Evolutionary conservation across 805 yeast genomes (phyloP).

Genomic region (Barnettozyma populi): DNA sequence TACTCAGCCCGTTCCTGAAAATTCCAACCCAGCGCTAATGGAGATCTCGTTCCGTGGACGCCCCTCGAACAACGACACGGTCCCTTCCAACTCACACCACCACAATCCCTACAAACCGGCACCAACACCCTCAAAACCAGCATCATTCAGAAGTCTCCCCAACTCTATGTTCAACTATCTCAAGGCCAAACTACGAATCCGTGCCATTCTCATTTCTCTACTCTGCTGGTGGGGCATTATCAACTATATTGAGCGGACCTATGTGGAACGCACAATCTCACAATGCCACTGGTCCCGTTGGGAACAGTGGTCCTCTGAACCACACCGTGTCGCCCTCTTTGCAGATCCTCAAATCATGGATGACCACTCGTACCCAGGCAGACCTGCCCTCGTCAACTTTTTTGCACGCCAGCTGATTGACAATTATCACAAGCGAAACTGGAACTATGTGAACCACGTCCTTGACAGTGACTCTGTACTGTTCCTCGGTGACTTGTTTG

Average conservation of each 20-base stretch:
- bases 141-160: constrained; percentile 1
- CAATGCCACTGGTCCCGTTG: constrained; percentile 60
- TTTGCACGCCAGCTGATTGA: constrained; percentile 65
- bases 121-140: constrained; percentile 4
- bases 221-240: constrained; percentile 40
- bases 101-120: constrained; percentile 11
- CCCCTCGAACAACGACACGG: not conserved
- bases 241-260: constrained; percentile 49
- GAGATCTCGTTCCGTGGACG: constrained; percentile 3
- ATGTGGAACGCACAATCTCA: constrained; percentile 39
- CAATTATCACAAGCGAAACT: constrained; percentile 73
- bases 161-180: not conserved
- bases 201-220: constrained; percentile 11
- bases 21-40: not conserved
- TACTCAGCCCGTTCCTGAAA: not conserved
- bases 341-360: constrained; percentile 97
- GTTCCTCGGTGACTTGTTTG: constrained; percentile 88
- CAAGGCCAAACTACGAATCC: constrained; percentile 10
- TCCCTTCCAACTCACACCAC: not conserved
- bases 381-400: constrained; percentile 45
- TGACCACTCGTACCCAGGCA: constrained; percentile 75
- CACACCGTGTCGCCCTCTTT: constrained; percentile 53
- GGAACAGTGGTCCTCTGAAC: constrained; percentile 49
- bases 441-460: constrained; percentile 48
- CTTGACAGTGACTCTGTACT: constrained; percentile 72